These are phyloP conservation scores for Thalassiosira livingstoniorum DNA, from an alignment of 352 stramenopile species.

Conservation along the genomic window DNA sequence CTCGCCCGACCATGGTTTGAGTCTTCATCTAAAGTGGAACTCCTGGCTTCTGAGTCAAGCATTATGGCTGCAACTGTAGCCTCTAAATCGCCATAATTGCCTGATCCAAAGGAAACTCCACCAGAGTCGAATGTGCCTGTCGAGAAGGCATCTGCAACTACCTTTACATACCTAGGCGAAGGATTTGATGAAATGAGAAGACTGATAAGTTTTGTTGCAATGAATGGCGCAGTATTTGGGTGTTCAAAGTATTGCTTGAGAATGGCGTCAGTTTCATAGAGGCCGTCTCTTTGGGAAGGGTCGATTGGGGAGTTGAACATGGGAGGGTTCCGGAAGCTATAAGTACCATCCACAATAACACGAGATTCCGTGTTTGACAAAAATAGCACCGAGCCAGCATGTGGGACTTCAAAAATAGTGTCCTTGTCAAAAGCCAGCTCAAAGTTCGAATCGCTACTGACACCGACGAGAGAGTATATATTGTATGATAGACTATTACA, in stretches of 20 bases:
- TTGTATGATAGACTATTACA: conserved; percentile 26
- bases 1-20: conserved; percentile 57
- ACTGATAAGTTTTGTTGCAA: conserved; percentile 64
- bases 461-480: conserved; percentile 25
- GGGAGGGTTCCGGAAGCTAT: conserved; percentile 68
- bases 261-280: conserved; percentile 71
- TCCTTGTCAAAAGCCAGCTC: conserved; percentile 29
- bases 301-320: conserved; percentile 65
- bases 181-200: conserved; percentile 77
- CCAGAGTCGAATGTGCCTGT: conserved; percentile 50
- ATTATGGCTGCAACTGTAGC: conserved; percentile 71
- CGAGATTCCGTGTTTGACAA: conserved; percentile 51
- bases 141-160: conserved; percentile 67
- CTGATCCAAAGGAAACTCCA: conserved; percentile 56
- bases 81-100: conserved; percentile 74
- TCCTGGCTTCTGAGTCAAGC: conserved; percentile 67
- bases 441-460: conserved; percentile 27
- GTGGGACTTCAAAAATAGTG: conserved; percentile 49
- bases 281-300: conserved; percentile 49
- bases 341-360: conserved; percentile 26
- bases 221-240: conserved; percentile 68
- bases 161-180: conserved; percentile 67
- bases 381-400: conserved; percentile 20
- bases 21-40: conserved; percentile 65
- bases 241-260: conserved; percentile 69